Base-by-base conservation (phyloP, 2,329 filamentous ascomycete genomes). In the Diaporthe humulicola region DNA sequence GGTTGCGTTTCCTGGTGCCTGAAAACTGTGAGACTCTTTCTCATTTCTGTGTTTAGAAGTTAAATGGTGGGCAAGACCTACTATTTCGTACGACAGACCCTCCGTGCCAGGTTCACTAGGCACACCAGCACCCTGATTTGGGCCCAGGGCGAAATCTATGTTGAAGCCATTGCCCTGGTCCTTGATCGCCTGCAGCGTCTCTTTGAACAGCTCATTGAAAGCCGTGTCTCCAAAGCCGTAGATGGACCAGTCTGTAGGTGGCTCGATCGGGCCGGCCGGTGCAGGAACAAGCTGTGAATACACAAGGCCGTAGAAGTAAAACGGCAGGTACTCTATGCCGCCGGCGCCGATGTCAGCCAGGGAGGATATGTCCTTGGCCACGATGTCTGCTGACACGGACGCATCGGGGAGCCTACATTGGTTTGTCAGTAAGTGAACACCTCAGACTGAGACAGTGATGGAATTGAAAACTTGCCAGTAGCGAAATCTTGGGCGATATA, bases 111-210 rank as follows among this genome's bases (percentile, higher is more conserved):
- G 70, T 17, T 52, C 57, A 64, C 70, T 72, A 7, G 70, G 70
- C 4, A 87, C 85, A 19, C 87, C 87, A 60, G 84, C 82, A 5
- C 87, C 88, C 77, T 87, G 85, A 74, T 87, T 87, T 0, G 87
- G 84, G 0, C 87, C 87, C 1, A 88, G 64, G 0, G 84, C 80
- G 77, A 87, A 86, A 76, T 89, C 87, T 77, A 89, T 82, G 6
- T 84, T 72, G 14, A 88, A 58, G 0, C 80, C 83, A 25, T 81
- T 74, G 0, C 86, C 82, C 22, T 82, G 79, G 15, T 79, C 77
- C 1, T 84, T 83, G 71, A 83, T 71, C 17, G 73, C 28, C 79
- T 73, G 64, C 81, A 82, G 36, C 81, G 70, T 28, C 78, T 75
- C 19, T 78, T 40, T 40, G 22, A 48, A 52, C 25, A 52, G 52